phyloP scores from a whole-genome alignment of 108 stramenopile species.

The Aurantiochytrium sp. region DNA sequence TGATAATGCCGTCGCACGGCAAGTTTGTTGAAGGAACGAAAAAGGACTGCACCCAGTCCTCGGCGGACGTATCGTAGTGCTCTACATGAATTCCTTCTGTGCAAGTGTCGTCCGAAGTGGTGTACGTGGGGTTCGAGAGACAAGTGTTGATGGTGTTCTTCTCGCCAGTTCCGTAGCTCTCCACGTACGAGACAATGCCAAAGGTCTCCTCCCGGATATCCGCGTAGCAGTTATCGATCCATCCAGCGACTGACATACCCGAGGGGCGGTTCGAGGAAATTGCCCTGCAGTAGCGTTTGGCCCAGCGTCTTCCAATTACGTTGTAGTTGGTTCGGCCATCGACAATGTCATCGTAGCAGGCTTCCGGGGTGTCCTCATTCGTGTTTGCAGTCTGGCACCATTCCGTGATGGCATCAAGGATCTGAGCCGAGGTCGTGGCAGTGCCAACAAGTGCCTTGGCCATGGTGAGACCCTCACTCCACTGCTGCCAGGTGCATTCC shows the following conservation, averaged over 20 bases:
- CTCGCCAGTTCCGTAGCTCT: background rate
- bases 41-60: background rate
- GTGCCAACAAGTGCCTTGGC: background rate
- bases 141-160: background rate
- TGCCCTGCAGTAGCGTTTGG: background rate
- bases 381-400: conserved; percentile 1
- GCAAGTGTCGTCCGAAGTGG: background rate
- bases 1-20: background rate
- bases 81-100: background rate
- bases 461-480: background rate
- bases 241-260: background rate
- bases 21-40: background rate
- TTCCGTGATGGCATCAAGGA: background rate
- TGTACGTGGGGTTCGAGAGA: background rate
- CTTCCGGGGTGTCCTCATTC: background rate
- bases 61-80: background rate
- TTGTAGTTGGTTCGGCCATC: background rate
- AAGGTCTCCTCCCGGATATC: background rate
- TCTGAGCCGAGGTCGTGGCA: background rate
- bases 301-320: background rate
- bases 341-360: background rate
- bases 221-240: background rate
- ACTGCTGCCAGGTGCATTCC: background rate
- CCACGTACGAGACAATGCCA: background rate
- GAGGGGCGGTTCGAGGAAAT: background rate